Percentiles rank a stretch among this genome's conserved stretches.
phyloP scores from a whole-genome alignment of 257 asterid genomes.

The Lycium barbarum region DNA sequence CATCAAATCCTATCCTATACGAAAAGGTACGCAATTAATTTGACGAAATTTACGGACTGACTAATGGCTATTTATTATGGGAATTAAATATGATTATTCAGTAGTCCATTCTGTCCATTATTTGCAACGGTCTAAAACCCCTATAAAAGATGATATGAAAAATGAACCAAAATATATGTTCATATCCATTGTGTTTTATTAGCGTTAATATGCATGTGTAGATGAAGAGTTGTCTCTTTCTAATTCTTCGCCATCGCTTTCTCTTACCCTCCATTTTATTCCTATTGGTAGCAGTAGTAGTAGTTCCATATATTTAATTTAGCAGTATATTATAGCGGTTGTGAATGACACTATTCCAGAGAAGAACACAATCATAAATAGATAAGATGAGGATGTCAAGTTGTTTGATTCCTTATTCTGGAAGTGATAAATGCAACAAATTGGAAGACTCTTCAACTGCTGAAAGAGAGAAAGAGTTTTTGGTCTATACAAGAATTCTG shows the following conservation, averaged over 20 bases:
- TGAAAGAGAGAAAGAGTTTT: too few species aligned
- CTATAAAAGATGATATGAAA: background rate
- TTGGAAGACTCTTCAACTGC: too few species aligned
- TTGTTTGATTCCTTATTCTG: too few species aligned
- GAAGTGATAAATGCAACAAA: too few species aligned
- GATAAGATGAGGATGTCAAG: too few species aligned
- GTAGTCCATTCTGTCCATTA: slow-evolving; percentile 17
- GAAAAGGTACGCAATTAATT: slow-evolving; percentile 62
- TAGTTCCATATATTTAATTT: background rate
- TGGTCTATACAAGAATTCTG: too few species aligned
- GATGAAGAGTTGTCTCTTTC: slow-evolving; percentile 67
- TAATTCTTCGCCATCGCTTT: slow-evolving; percentile 69
- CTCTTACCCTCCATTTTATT: slow-evolving; percentile 56
- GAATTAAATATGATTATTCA: slow-evolving; percentile 39
- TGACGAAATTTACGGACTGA: slow-evolving; percentile 46
- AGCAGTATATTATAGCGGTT: too few species aligned
- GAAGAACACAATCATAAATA: too few species aligned
- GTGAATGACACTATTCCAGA: too few species aligned
- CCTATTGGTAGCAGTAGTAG: background rate
- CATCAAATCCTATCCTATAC: slow-evolving; percentile 29
- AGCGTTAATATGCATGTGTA: slow-evolving; percentile 15
- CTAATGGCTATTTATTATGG: slow-evolving; percentile 50
- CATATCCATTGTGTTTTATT: slow-evolving; percentile 7
- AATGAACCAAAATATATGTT: background rate
- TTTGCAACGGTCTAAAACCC: background rate